Evolutionary conservation across 768 basidiomycete genomes (phyloP).

Genomic region (Tulasnella sp.): DNA sequence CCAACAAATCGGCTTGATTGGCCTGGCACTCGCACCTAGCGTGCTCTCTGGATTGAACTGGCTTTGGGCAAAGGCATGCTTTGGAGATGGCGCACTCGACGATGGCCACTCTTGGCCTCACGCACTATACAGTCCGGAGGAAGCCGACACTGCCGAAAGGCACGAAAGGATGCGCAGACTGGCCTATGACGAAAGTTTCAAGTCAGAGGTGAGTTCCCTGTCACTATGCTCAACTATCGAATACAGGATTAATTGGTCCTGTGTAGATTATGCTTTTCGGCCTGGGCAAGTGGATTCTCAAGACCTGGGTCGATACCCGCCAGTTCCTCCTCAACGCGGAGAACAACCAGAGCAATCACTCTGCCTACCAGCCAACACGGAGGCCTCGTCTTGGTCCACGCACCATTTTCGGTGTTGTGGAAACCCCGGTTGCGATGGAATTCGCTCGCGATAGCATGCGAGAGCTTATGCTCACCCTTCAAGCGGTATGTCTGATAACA

Average conservation of each 20-base stretch:
- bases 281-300: slow-evolving; percentile 73
- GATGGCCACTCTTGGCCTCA: slow-evolving; percentile 27
- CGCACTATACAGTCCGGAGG: slow-evolving; percentile 37
- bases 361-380: not conserved
- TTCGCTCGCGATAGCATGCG: not conserved
- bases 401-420: not conserved
- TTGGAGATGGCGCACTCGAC: not conserved
- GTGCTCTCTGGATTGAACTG: slow-evolving; percentile 10
- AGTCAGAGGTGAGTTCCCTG: slow-evolving; percentile 34
- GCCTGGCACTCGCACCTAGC: slow-evolving; percentile 14
- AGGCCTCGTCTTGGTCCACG: not conserved
- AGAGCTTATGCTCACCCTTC: slow-evolving; percentile 4
- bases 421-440: not conserved
- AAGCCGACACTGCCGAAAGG: slow-evolving; percentile 52
- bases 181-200: slow-evolving; percentile 60
- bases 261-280: slow-evolving; percentile 63
- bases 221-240: not conserved
- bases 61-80: not conserved
- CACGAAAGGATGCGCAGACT: slow-evolving; percentile 66
- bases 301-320: slow-evolving; percentile 61
- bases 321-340: slow-evolving; percentile 21
- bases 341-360: not conserved
- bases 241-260: not conserved
- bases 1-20: slow-evolving; percentile 6
- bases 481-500: not conserved